Conservation (phyloP, 139 green algal genomes). For the Chlorella sp. region DNA sequence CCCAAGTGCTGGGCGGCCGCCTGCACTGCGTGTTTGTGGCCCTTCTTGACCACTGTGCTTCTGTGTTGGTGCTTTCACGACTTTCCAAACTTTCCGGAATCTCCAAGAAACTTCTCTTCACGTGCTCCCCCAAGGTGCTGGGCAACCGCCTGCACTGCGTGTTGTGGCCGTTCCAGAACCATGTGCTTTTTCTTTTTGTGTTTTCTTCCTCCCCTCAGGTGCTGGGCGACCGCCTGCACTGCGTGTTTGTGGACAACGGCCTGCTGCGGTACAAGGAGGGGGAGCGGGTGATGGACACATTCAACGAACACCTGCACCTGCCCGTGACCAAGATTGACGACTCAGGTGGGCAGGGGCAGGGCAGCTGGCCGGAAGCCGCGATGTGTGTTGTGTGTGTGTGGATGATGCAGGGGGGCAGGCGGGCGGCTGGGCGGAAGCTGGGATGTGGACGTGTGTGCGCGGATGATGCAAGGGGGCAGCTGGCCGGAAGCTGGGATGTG, state of each 20-base stretch:
- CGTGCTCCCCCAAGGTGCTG: neutral
- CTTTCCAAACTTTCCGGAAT: no score
- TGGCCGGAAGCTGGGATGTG: no score
- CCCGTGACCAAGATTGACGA: slow-evolving; percentile 96
- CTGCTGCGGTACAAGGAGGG: slow-evolving; percentile 91
- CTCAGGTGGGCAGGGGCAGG: slow-evolving; percentile 43
- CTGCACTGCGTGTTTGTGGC: neutral
- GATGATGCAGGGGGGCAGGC: no score
- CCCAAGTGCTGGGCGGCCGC: no score
- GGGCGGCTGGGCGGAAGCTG: no score
- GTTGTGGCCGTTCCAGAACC: neutral
- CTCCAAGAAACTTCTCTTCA: neutral
- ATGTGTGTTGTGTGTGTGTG: neutral
- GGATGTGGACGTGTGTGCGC: no score
- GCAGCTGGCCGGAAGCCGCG: no score
- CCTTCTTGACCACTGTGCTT: no score
- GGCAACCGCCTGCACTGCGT: no score
- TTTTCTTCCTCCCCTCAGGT: slow-evolving; percentile 55
- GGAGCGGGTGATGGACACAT: slow-evolving; percentile 96
- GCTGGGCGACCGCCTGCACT: slow-evolving; percentile 97
- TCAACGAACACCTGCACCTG: slow-evolving; percentile 96
- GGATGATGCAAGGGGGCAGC: no score
- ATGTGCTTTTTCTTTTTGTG: neutral
- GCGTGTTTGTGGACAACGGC: slow-evolving; percentile 99
- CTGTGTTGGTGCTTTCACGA: no score